Base-by-base conservation (phyloP, 768 basidiomycete species). In the Hericium alpestre region DNA sequence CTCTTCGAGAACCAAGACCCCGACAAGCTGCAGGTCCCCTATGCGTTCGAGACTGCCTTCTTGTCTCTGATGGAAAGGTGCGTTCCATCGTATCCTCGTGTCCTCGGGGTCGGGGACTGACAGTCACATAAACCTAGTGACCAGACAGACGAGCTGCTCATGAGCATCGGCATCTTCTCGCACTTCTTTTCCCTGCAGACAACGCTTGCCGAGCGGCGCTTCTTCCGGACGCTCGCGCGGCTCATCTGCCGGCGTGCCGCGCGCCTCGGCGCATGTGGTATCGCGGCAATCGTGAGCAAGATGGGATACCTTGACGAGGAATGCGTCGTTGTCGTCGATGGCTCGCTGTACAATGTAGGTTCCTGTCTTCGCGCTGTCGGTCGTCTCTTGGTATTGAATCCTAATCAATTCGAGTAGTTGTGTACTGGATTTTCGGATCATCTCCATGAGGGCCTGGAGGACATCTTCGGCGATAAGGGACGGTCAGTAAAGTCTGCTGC, bases 1-100 rank as follows among this genome's bases (percentile, higher is more conserved):
- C 81, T 99, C 54, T 99, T 99, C 84, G 80, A 96, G 32, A 93
- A 95, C 22, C 95, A 99, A 72, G 92, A 95, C 69, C 95, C 95
- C 1, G 97, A 97, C 80, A 97, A 98, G 76, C 82, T 99, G 38
- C 94, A 98, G 72, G 89, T 81, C 62, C 83, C 93, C 18, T 93
- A 93, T 69, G 85, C 81, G 27, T 85, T 99, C 65, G 95, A 99
- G 70, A 99, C 96, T 2, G 94, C 95, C 1, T 97, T 97, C 77
- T 74, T 99, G 59, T 94, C 92, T 40, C 77, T 98, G 46, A 96
- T 99, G 87, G 95, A 98, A 73, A 90, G 85, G 92, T 88, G 60
- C 55, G 73, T 59, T 9, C 8, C 8, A 49, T 12, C 47, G 23
- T 37, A 18, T 32, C 3, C 18, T 52, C 49, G 20, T 48, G 23